Base-by-base conservation (phyloP, 192 early-diverging fungal species). In the Coemansia sp. region DNA sequence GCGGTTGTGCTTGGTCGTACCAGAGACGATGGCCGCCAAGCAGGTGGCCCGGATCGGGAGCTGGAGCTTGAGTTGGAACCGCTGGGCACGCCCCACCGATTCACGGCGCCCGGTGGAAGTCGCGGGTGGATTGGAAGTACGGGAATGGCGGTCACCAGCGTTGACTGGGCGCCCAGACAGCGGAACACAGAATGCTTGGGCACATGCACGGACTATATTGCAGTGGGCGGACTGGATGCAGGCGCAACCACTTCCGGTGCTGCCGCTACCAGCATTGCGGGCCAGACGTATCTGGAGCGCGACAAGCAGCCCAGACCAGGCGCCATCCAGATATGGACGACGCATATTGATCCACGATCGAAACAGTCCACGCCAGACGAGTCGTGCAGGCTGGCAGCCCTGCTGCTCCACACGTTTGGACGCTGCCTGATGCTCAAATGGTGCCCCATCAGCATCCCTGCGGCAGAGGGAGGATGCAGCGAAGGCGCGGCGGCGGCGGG, bases 131-230 rank as follows among this genome's bases (percentile, higher is more conserved):
- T 68, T 8, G 62, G 46, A 61, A 82, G 77, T 19, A 62, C 52
- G 5, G 62, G 61, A 21, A 56, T 68, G 56, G 54, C 54, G 5
- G 65, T 71, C 19, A 48, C 48, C 58, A 47, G 64, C 7, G 43
- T 73, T 13, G 79, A 82, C 71, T 82, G 79, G 79, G 64, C 58
- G 36, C 79, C 73, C 0, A 61, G 45, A n/a, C 49, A 52, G 49
- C 49, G 49, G 21, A 18, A 52, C 21, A 19, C 19, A 11, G 7
- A 19, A 21, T 5, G 49, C 6, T 21, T 21, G 21, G 11, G n/a
- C 15, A n/a, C 1, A 18, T 9, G 12, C 21, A 26, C 22, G 10
- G 77, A 80, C 59, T 74, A 68, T 32, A 37, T 80, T 10, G 72
- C 77, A 1, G 64, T 66, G 3, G 66, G 77, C 51, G 71, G 77